Evolutionary conservation across 1,284 basidiomycete genomes (phyloP), one percentile per base, ranked within the genome.

Genomic region (Austroboletus niveus): DNA sequence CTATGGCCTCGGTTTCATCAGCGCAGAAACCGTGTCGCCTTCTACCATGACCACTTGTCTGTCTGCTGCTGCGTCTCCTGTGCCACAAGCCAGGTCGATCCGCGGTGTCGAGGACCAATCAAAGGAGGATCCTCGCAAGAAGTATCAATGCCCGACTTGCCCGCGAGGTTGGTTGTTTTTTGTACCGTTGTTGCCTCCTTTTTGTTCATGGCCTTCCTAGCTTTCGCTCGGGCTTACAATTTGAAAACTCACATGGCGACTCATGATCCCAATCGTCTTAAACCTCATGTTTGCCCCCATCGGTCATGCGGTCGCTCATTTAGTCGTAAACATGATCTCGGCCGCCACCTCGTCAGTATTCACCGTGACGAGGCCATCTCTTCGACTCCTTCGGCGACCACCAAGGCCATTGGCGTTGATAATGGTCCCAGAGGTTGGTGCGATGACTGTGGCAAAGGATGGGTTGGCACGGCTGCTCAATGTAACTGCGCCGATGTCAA

Each of bases 241-340:
- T 71, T 94, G 52, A 94, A 94, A 75, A 94, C 92, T 0, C 92
- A 94, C 68, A 84, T 92, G 76, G 86, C 87, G 6, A 94, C 92
- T 3, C 92, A 94, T 69, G 90, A 94, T 64, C 91, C 92, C 17
- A 87, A 90, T 68, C 79, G 92, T 49, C 74, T 86, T 44, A 94
- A 94, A 73, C 90, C 91, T 1, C 89, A 89, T 62, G 78, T 85
- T 32, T 94, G 92, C 66, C 85, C 85, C 40, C 88, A 93, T 68
- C 77, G 80, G 44, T 80, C 82, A 11, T 94, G 92, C 60, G 87
- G 86, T 11, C 85, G 92, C 48, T 88, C 89, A 4, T 94, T 94
- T 70, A 91, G 87, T 60, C 84, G 92, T 62, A 94, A 94, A 73
- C 92, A 94, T 62, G 92, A 94, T 64, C 72, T 94, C 5, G 88